Percentiles rank a stretch among this genome's conserved stretches.
phyloP scores from a whole-genome alignment of 441 rosid genomes.

The Adansonia gregorii region DNA sequence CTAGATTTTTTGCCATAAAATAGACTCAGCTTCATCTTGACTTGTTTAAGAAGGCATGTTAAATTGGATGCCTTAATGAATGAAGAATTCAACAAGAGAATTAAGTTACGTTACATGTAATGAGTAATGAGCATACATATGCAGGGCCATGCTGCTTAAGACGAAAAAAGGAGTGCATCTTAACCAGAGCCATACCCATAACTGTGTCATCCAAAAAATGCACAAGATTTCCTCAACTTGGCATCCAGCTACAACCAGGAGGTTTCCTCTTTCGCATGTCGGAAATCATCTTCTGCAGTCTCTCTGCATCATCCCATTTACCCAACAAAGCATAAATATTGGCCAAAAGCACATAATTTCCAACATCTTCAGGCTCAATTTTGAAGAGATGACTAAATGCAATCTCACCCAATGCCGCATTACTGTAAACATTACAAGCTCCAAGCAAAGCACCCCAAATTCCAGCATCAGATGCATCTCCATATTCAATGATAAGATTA shows the following conservation, averaged over 20 bases:
- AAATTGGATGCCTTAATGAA: background rate
- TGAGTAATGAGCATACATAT: background rate
- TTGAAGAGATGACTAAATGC: conserved; percentile 52
- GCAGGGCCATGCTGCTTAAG: background rate
- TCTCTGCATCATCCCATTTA: conserved; percentile 63
- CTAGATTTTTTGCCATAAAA: background rate
- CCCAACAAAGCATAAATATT: conserved; percentile 48
- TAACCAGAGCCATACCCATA: background rate
- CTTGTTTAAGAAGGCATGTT: background rate
- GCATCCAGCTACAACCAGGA: conserved; percentile 57
- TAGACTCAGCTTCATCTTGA: background rate
- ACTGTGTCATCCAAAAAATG: background rate
- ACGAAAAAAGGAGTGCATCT: background rate
- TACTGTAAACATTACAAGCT: conserved; percentile 55
- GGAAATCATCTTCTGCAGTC: conserved; percentile 41
- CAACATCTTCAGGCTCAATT: conserved; percentile 54
- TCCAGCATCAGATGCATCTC: conserved; percentile 41
- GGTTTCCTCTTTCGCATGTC: conserved; percentile 43
- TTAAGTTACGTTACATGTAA: background rate
- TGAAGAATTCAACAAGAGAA: background rate
- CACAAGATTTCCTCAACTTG: conserved; percentile 17
- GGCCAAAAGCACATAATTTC: conserved; percentile 55
- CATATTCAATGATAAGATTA: conserved; percentile 38
- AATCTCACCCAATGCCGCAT: conserved; percentile 48
- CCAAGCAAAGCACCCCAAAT: conserved; percentile 60